Percentiles rank a stretch among this genome's conserved stretches.
phyloP scores from a whole-genome alignment of 108 stramenopile species.

The Cyclotella sp. region DNA sequence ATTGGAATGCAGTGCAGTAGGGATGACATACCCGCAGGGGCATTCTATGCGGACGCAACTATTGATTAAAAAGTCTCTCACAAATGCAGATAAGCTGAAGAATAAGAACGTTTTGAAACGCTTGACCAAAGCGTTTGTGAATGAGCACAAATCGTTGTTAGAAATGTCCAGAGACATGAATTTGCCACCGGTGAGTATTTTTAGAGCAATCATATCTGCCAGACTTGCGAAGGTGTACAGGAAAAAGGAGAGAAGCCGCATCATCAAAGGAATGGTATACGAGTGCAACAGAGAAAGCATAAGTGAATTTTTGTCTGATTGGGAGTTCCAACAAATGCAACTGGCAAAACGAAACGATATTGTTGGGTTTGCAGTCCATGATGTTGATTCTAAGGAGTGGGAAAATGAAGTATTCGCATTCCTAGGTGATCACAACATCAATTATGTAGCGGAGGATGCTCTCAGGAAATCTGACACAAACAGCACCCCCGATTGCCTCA shows the following conservation, averaged over 20 bases:
- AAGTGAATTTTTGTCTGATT: slow-evolving; percentile 18
- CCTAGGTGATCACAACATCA: slow-evolving; percentile 23
- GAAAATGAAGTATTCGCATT: slow-evolving; percentile 25
- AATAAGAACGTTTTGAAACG: slow-evolving; percentile 14
- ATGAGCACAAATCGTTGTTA: slow-evolving; percentile 8
- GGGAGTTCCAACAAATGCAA: slow-evolving; percentile 33
- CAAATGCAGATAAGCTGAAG: slow-evolving; percentile 23
- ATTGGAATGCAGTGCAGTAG: slow-evolving; percentile 36
- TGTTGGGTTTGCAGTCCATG: slow-evolving; percentile 17
- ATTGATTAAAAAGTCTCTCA: slow-evolving; percentile 25
- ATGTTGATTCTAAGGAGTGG: slow-evolving; percentile 17
- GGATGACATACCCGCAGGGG: slow-evolving; percentile 32
- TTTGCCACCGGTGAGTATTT: slow-evolving; percentile 42
- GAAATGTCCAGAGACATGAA: slow-evolving; percentile 33
- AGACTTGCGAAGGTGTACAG: slow-evolving; percentile 16
- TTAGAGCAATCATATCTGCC: slow-evolving; percentile 34
- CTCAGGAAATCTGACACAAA: slow-evolving; percentile 16
- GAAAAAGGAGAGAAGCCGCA: slow-evolving; percentile 6
- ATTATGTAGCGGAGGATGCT: slow-evolving; percentile 24
- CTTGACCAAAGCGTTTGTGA: slow-evolving; percentile 14
- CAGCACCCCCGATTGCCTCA: slow-evolving; percentile 37
- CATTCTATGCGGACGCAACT: slow-evolving; percentile 43
- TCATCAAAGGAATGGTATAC: slow-evolving; percentile 34
- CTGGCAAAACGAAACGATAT: slow-evolving; percentile 33
- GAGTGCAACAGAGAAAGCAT: slow-evolving; percentile 12